Conservation (phyloP, 2,329 filamentous ascomycete species). For the Penicillium sclerotigenum region DNA sequence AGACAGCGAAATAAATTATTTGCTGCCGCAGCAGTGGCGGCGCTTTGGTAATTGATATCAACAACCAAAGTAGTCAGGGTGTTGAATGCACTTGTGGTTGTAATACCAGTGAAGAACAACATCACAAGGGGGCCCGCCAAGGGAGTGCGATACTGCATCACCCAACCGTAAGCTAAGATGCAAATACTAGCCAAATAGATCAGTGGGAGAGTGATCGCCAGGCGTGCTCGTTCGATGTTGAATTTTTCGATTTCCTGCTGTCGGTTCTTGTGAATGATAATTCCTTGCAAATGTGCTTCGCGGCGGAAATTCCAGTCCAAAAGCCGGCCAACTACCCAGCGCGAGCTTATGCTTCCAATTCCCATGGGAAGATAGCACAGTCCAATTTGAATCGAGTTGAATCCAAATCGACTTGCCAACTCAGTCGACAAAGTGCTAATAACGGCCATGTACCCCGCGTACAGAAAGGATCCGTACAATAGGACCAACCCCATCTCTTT, state of each 20-base stretch:
- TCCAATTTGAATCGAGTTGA: slow-evolving; percentile 24
- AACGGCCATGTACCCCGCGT: slow-evolving; percentile 46
- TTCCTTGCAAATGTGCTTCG: slow-evolving; percentile 52
- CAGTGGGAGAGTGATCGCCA: slow-evolving; percentile 34
- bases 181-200: slow-evolving; percentile 25
- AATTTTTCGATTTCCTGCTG: slow-evolving; percentile 53
- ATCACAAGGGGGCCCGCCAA: slow-evolving; percentile 35
- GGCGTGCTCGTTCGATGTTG: slow-evolving; percentile 46
- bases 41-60: slow-evolving; percentile 32
- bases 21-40: slow-evolving; percentile 22
- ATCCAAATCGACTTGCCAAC: slow-evolving; percentile 28
- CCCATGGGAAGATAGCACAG: slow-evolving; percentile 24
- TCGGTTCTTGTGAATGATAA: slow-evolving; percentile 43
- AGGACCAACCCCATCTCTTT: slow-evolving; percentile 37
- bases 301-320: slow-evolving; percentile 71
- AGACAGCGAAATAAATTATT: slow-evolving; percentile 25
- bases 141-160: slow-evolving; percentile 31
- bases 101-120: slow-evolving; percentile 34
- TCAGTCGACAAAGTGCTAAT: slow-evolving; percentile 45
- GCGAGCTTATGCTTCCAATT: slow-evolving; percentile 28
- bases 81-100: slow-evolving; percentile 37
- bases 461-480: slow-evolving; percentile 38
- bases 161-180: slow-evolving; percentile 40
- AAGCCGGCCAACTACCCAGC: slow-evolving; percentile 30
- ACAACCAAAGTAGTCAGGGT: slow-evolving; percentile 46